phyloP scores from a whole-genome alignment of 495 filamentous ascomycete species.

The Penicillium turbatum region DNA sequence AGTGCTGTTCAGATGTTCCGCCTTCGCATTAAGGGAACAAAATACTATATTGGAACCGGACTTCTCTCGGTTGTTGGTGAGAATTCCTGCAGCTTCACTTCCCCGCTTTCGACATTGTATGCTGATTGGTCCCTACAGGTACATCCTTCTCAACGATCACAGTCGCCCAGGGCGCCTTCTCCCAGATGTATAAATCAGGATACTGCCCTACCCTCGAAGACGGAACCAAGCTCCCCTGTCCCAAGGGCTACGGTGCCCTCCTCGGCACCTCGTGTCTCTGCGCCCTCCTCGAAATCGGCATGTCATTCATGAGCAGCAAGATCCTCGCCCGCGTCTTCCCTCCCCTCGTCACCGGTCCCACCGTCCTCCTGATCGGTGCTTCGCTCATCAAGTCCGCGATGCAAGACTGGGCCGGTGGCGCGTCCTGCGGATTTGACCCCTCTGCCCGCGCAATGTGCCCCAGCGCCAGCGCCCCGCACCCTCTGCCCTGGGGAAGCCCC shows the following conservation, averaged over 20 bases:
- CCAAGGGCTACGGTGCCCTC: conserved; percentile 79
- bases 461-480: conserved; percentile 64
- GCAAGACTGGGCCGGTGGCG: conserved; percentile 80
- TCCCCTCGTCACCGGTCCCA: conserved; percentile 82
- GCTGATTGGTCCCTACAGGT: conserved; percentile 8
- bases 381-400: conserved; percentile 72
- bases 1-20: conserved; percentile 78
- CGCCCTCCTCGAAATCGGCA: conserved; percentile 39
- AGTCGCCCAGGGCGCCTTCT: conserved; percentile 69
- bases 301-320: conserved; percentile 55
- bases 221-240: conserved; percentile 71
- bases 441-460: conserved; percentile 63
- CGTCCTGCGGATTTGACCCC: conserved; percentile 57
- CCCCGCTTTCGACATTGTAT: background rate
- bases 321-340: conserved; percentile 77
- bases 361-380: conserved; percentile 74
- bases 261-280: conserved; percentile 66
- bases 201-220: conserved; percentile 60
- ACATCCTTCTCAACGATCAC: conserved; percentile 81
- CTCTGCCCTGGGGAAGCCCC: conserved; percentile 81
- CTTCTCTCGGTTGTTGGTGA: conserved; percentile 84
- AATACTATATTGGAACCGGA: conserved; percentile 84
- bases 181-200: conserved; percentile 83
- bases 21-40: conserved; percentile 75
- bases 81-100: background rate